A percentile compares a stretch with the other conserved stretches of the same genome.
These are phyloP conservation scores for Kwoniella sp. DNA, from an alignment of 768 basidiomycete species.

Conservation along the genomic window DNA sequence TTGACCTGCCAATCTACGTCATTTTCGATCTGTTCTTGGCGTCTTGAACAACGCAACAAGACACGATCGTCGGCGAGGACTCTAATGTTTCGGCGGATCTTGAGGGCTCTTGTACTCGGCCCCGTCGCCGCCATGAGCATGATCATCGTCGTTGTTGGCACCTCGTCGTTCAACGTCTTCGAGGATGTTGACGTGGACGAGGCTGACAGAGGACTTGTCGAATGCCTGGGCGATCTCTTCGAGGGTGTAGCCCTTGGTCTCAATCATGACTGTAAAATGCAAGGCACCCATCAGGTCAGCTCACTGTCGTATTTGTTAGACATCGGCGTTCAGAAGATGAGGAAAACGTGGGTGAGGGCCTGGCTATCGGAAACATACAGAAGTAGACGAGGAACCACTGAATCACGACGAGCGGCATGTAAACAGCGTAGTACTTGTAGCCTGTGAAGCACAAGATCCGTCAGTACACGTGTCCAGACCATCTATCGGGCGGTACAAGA, in stretches of 20 bases:
- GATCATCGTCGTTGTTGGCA: neutral
- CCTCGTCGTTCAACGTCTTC: neutral
- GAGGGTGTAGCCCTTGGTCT: conserved; percentile 48
- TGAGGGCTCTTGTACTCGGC: neutral
- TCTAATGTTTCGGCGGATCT: neutral
- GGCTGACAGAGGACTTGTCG: conserved; percentile 26
- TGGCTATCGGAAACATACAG: conserved; percentile 31
- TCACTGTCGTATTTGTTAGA: neutral
- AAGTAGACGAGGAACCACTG: conserved; percentile 52
- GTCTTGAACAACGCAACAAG: too few relatives aligned
- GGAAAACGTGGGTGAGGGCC: neutral
- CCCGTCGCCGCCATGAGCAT: neutral
- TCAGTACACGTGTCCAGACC: neutral
- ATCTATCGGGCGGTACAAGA: neutral
- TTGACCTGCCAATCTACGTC: too few relatives aligned
- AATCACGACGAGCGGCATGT: conserved; percentile 56
- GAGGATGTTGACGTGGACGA: neutral
- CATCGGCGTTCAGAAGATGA: neutral
- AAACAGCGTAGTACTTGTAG: conserved; percentile 56
- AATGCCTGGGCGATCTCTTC: conserved; percentile 50
- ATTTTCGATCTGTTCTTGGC: too few relatives aligned
- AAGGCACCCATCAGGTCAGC: neutral
- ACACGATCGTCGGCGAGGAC: neutral
- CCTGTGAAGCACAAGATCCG: conserved; percentile 19
- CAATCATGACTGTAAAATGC: conserved; percentile 29